Conservation (phyloP, 345 rosid genomes). For the Acer negundo region DNA sequence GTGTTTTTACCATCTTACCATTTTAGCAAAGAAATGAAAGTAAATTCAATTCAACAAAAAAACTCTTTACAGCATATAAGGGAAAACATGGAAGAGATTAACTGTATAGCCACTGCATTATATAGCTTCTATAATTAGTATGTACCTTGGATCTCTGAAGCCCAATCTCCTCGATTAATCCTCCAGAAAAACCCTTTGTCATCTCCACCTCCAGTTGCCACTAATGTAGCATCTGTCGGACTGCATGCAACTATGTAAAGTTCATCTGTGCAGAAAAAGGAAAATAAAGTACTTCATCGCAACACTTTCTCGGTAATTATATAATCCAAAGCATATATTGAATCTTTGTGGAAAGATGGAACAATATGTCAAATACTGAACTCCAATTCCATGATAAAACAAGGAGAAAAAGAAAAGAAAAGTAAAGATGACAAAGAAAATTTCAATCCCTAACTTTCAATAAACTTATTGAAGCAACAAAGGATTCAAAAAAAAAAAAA, state of each 20-base stretch:
- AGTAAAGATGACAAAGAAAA: neutral
- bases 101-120: neutral
- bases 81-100: neutral
- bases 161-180: slow-evolving; percentile 91
- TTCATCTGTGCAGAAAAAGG: slow-evolving; percentile 54
- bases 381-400: too few species aligned
- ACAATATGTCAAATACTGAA: neutral
- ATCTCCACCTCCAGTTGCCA: slow-evolving; percentile 95
- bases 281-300: neutral
- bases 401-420: too few species aligned
- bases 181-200: slow-evolving; percentile 83
- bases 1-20: neutral
- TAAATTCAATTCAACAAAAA: neutral
- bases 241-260: slow-evolving; percentile 75
- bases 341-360: neutral
- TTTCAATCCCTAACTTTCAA: neutral
- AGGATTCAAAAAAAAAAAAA: too few species aligned
- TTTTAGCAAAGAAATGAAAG: neutral
- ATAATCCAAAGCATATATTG: neutral
- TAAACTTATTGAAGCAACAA: neutral
- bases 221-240: slow-evolving; percentile 72
- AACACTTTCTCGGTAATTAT: neutral
- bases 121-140: neutral
- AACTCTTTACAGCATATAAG: neutral
- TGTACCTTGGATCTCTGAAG: slow-evolving; percentile 65